A percentile compares a stretch with the other conserved stretches of the same genome.
Conservation (phyloP, 441 rosid genomes). For the Euphorbia schlechtendalii region DNA sequence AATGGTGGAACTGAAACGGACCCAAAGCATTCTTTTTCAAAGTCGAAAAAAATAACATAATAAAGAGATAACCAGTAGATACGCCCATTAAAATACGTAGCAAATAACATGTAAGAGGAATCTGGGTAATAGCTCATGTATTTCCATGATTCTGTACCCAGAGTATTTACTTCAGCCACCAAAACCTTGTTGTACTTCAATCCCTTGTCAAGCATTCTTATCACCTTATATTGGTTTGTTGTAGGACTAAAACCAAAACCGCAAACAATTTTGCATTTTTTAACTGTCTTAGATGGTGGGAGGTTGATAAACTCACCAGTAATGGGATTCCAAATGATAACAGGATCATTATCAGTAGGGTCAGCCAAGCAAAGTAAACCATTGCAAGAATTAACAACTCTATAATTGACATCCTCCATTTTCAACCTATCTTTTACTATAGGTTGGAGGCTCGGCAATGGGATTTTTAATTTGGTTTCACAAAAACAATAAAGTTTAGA, state of each 20-base stretch:
- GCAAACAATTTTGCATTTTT: background rate
- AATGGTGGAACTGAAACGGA: background rate
- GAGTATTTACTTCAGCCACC: conserved; percentile 6
- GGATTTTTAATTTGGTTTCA: conserved; percentile 6
- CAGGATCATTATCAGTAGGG: conserved; percentile 1
- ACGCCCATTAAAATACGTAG: conserved; percentile 10
- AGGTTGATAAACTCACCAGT: conserved; percentile 1
- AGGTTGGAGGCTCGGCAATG: background rate
- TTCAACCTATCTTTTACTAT: background rate
- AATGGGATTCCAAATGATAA: conserved; percentile 5
- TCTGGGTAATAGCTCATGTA: too few relatives aligned
- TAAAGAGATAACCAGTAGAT: background rate
- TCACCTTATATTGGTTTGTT: conserved; percentile 8
- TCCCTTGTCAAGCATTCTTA: background rate
- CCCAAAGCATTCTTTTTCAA: conserved; percentile 1
- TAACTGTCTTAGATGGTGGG: background rate
- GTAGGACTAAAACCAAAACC: conserved; percentile 10
- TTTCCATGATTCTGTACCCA: background rate
- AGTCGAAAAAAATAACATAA: background rate
- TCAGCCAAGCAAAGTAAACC: conserved; percentile 6
- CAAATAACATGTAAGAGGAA: background rate
- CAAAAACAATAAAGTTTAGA: conserved; percentile 5
- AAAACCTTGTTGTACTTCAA: too few relatives aligned
- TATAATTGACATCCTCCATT: background rate
- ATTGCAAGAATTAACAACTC: conserved; percentile 8